Base-by-base conservation (phyloP, 306 rosid species). In the Sicyos baderoa region DNA sequence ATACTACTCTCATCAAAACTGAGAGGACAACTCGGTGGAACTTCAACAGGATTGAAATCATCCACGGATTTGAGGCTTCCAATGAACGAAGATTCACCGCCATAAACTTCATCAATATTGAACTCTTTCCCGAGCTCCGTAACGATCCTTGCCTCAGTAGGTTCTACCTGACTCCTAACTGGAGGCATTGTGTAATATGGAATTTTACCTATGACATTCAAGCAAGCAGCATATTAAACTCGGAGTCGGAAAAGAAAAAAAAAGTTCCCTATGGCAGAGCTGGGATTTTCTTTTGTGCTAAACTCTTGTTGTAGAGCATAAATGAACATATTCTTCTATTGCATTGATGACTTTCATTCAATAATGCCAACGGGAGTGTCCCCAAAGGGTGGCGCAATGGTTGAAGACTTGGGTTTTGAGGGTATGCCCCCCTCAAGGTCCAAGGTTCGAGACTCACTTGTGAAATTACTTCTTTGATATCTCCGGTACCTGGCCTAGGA, bases 171-270 rank as follows among this genome's bases (percentile, higher is more conserved):
- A 79, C 76, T 78, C 77, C 97, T 94, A 68, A 70, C 75, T 3
- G 96, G 99, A 22, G 99, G 99, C 88, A 86, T 80, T 9, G 97
- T 86, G 81, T 84, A 94, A 72, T 88, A 90, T 17, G 90, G 96
- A 80, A 94, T 94, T 82, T 94, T 94, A 77, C 99, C 99, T 94
- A 82, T 56, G 50, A 78, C 68, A 58, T 56, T 56, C 35, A 4
- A 72, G 17, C 32, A 54, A 71, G 59, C 37, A 57, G 6, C 52
- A 49, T 22, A 19, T 0, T 14, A 6, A 21, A 21, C 22, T 15
- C 37, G 8, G 3, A 48, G 13, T 6, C 40, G 15, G 7, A 3
- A 65, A 6, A 66, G 9, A 9, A 35, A 35, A 35, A 40, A 40
- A n/a, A 16, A 5, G 17, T 10, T 63, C 11, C 6, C 6, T 42